Evolutionary conservation across 2,329 filamentous ascomycete species (phyloP).

Genomic region (Trichophaea hybrida): DNA sequence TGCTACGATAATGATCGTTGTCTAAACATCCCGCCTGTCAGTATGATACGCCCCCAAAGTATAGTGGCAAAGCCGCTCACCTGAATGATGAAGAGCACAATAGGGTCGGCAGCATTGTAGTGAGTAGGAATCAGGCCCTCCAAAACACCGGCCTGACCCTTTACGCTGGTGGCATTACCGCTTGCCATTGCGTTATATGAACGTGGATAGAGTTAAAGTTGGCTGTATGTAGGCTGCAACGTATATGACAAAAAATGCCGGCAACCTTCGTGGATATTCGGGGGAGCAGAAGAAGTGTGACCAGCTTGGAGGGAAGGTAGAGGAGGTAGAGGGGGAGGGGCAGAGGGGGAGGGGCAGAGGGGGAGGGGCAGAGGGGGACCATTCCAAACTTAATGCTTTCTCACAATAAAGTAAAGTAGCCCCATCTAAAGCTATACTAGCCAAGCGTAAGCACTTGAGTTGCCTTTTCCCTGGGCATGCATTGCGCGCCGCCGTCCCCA

Average conservation of each 20-base stretch:
- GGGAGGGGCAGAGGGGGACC: neutral
- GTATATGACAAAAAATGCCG: neutral
- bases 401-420: too few species aligned
- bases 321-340: neutral
- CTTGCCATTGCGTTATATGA: neutral
- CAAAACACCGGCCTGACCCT: conserved; percentile 50
- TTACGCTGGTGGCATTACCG: conserved; percentile 4
- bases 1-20: conserved; percentile 56
- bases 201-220: too few species aligned
- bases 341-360: neutral
- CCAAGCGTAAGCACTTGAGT: neutral
- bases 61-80: conserved; percentile 29
- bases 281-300: neutral
- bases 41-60: neutral
- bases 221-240: too few species aligned
- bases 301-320: too few species aligned
- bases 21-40: conserved; percentile 35
- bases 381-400: neutral
- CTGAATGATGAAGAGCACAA: conserved; percentile 64
- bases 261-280: too few species aligned
- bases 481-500: neutral
- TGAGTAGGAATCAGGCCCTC: conserved; percentile 54
- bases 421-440: too few species aligned
- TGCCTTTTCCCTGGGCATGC: neutral
- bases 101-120: conserved; percentile 57